phyloP scores from a whole-genome alignment of 768 basidiomycete species.

The Tephrocybe sp. region DNA sequence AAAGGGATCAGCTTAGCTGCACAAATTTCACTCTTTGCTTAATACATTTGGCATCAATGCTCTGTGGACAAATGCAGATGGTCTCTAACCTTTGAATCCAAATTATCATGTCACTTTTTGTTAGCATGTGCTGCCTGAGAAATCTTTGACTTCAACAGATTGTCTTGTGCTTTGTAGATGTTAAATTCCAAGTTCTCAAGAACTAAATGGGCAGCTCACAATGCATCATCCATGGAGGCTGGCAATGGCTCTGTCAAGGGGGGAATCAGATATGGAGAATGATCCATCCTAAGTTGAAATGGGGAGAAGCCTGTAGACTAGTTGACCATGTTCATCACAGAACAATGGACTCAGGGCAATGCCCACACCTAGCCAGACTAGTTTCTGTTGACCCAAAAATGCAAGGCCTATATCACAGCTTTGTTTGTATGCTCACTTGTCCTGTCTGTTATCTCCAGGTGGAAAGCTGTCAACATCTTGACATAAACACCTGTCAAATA shows the following conservation, averaged over 20 bases:
- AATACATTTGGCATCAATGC: no score
- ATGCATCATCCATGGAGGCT: no score
- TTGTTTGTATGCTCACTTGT: slow-evolving; percentile 33
- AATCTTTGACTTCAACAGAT: no score
- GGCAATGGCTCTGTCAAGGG: slow-evolving; percentile 18
- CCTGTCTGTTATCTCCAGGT: slow-evolving; percentile 41
- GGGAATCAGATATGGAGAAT: slow-evolving; percentile 26
- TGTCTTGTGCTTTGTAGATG: no score
- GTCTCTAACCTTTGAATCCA: no score
- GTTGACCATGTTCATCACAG: slow-evolving; percentile 34
- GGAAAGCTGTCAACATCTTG: slow-evolving; percentile 34
- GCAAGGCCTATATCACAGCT: slow-evolving; percentile 29
- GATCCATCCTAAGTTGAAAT: slow-evolving; percentile 28
- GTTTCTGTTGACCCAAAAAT: slow-evolving; percentile 26
- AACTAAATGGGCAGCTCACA: no score
- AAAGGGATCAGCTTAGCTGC: no score
- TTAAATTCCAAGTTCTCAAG: no score
- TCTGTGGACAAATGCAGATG: no score
- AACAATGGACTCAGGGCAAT: slow-evolving; percentile 28
- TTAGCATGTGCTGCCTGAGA: no score
- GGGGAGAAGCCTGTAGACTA: slow-evolving; percentile 29
- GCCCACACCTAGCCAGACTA: slow-evolving; percentile 31
- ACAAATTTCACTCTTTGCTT: no score
- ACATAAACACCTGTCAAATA: slow-evolving; percentile 27
- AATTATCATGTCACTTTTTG: no score